Evolutionary conservation across 164 flowering plant species (phyloP).

Genomic region (Santalum album): DNA sequence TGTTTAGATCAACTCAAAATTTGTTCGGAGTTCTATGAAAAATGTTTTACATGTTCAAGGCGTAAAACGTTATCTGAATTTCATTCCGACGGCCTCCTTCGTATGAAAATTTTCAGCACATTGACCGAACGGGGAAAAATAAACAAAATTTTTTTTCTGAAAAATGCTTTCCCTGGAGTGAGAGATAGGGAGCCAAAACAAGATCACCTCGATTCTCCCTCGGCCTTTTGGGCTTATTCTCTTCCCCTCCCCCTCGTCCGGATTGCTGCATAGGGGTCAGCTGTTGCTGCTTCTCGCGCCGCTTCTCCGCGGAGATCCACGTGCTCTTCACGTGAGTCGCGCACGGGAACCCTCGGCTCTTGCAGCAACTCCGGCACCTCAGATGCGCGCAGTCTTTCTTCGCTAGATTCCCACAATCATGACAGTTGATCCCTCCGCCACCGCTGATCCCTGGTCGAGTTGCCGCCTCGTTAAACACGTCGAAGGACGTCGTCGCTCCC

Average conservation of each 20-base stretch:
- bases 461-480: too few species aligned
- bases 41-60: too few species aligned
- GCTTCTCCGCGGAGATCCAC: conserved; percentile 74
- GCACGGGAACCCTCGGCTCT: conserved; percentile 69
- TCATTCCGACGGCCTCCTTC: conserved; percentile 77
- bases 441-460: neutral
- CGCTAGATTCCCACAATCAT: conserved; percentile 84
- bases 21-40: too few species aligned
- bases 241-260: conserved; percentile 5
- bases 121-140: too few species aligned
- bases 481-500: too few species aligned
- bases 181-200: too few species aligned
- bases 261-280: conserved; percentile 18
- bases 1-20: too few species aligned
- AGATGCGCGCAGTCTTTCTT: conserved; percentile 71
- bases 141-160: too few species aligned
- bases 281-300: conserved; percentile 68
- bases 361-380: conserved; percentile 81
- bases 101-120: too few species aligned
- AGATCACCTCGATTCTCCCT: conserved; percentile 28
- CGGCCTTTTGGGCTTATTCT: conserved; percentile 32
- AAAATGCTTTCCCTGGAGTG: conserved; percentile 30
- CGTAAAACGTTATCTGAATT: too few species aligned
- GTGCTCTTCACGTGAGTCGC: conserved; percentile 77
- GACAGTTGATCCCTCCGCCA: conserved; percentile 44